These are phyloP conservation scores for Penicillium sp. DNA, from an alignment of 2,329 filamentous ascomycete genomes.

Conservation along the genomic window DNA sequence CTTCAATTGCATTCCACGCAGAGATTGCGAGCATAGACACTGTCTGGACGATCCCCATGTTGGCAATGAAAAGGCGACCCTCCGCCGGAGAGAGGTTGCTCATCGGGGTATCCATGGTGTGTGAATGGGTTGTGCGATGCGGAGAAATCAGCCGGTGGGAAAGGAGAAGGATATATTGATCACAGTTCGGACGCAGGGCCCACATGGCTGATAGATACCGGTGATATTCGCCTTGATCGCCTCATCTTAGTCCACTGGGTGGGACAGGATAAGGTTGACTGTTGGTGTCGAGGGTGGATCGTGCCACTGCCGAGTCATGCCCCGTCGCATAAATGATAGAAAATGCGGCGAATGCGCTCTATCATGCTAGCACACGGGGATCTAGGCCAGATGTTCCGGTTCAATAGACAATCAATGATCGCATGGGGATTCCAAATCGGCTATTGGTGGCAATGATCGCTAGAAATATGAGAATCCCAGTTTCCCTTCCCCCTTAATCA, in stretches of 20 bases:
- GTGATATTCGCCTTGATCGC: not conserved
- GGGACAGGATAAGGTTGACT: slow-evolving; percentile 4
- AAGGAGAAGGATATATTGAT: not conserved
- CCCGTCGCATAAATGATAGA: not conserved
- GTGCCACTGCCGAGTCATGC: not conserved
- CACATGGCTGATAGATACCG: not conserved
- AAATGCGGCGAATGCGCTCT: not conserved
- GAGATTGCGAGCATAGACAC: slow-evolving; percentile 5
- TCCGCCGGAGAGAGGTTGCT: slow-evolving; percentile 4
- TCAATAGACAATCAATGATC: not conserved
- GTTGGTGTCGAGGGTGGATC: not conserved
- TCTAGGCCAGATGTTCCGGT: not conserved
- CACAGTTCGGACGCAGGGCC: not conserved
- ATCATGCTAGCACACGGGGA: slow-evolving; percentile 4
- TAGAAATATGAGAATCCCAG: not conserved
- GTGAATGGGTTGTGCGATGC: not conserved
- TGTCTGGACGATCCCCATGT: not conserved
- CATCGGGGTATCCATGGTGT: slow-evolving; percentile 10
- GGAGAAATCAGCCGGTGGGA: not conserved
- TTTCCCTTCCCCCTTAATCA: not conserved
- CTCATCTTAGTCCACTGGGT: not conserved
- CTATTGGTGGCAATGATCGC: not conserved
- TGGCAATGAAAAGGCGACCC: not conserved
- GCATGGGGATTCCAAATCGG: not conserved
- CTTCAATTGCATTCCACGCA: slow-evolving; percentile 45